Evolutionary conservation across 2,329 filamentous ascomycete species (phyloP), one percentile per base, ranked within the genome.

Genomic region (Ascochyta lentis): DNA sequence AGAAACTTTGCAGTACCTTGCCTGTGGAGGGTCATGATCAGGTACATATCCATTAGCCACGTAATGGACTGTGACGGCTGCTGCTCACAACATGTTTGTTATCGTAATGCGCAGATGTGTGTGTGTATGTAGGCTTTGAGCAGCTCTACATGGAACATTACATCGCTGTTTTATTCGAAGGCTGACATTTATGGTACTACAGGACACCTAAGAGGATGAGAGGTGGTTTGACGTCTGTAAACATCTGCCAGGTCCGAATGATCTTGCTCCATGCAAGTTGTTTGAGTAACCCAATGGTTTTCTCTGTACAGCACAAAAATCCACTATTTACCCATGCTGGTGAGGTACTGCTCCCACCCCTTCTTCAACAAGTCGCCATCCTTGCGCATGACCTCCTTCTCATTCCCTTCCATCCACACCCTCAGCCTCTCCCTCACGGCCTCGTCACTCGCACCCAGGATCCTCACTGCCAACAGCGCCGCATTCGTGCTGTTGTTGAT

Each of bases 301-400:
- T 31, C 29, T 31, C 37, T 24, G 12, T 19, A 24, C 37, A 39
- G 22, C 16, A 22, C 37, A 22, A 15, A 6, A 29, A 10, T 10
- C 24, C 13, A 35, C 58, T 68, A 74, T 54, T 75, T 75, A 1
- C 69, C 69, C 74, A 77, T 77, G 1, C 58, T 51, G 55, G 67
- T 65, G 33, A 86, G 69, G 71, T 89, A 89, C 39, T 75, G 77
- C 61, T 84, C 76, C 69, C 81, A 85, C 0, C 86, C 87, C 37
- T 83, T 74, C 49, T 84, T 80, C 57, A 82, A 72, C 59, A 91
- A 68, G 66, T 73, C 81, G 22, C 71, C 76, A 35, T 87, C 88
- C 78, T 91, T 91, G 24, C 76, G 80, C 59, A 84, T 73, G 2
- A 91, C 89, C 66, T 88, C 86, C 52, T 80, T 78, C 70, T 84